phyloP scores from a whole-genome alignment of 805 yeast species.

The Candida loeiensis region DNA sequence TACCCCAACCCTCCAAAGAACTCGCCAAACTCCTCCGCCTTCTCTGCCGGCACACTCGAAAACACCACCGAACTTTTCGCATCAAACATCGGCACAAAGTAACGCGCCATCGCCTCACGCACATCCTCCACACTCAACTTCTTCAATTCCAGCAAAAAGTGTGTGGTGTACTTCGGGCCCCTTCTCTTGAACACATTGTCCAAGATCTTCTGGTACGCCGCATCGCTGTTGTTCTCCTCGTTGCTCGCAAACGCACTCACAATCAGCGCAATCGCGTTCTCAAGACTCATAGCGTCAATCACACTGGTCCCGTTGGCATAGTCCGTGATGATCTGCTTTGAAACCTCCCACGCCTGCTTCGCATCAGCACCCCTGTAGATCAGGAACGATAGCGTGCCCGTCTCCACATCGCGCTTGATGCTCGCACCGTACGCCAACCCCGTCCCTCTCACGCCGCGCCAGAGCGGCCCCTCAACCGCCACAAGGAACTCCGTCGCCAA shows the following conservation, averaged over 20 bases:
- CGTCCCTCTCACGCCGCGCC: slow-evolving; percentile 93
- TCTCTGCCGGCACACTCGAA: slow-evolving; percentile 70
- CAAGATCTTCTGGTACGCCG: slow-evolving; percentile 63
- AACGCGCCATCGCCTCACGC: slow-evolving; percentile 47
- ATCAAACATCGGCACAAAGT: slow-evolving; percentile 64
- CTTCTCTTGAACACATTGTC: slow-evolving; percentile 66
- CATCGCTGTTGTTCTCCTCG: slow-evolving; percentile 60
- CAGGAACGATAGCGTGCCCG: slow-evolving; percentile 61
- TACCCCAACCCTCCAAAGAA: slow-evolving; percentile 58
- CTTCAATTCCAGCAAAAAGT: slow-evolving; percentile 51
- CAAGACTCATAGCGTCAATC: slow-evolving; percentile 58
- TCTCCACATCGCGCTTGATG: slow-evolving; percentile 55
- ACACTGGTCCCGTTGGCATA: slow-evolving; percentile 50
- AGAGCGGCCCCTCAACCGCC: slow-evolving; percentile 93
- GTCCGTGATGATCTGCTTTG: slow-evolving; percentile 59
- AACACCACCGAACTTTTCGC: slow-evolving; percentile 56
- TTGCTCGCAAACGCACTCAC: slow-evolving; percentile 67
- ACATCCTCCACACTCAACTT: slow-evolving; percentile 53
- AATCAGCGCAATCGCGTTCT: slow-evolving; percentile 72
- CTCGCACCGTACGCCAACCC: slow-evolving; percentile 91
- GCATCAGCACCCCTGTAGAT: slow-evolving; percentile 86
- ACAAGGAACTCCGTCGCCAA: slow-evolving; percentile 74
- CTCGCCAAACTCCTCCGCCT: slow-evolving; percentile 42
- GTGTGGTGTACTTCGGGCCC: slow-evolving; percentile 61
- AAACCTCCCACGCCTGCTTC: slow-evolving; percentile 58